Base-by-base conservation (phyloP, 805 yeast genomes). In the Candida schatavii region DNA sequence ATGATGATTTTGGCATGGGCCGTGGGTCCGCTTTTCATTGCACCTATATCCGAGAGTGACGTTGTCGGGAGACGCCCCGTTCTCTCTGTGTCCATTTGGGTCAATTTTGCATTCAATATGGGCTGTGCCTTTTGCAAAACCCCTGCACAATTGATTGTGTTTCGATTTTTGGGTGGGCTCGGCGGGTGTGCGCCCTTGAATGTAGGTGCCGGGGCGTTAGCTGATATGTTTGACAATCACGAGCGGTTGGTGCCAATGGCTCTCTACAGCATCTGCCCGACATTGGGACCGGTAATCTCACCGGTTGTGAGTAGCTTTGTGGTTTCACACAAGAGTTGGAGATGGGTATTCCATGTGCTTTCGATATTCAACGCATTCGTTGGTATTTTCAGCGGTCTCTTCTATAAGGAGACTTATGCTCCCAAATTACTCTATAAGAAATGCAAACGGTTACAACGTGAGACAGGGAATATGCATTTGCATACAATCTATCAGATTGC, bases 1-100 rank as follows among this genome's bases (percentile, higher is more conserved):
- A 72, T 84, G 27, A 81, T 79, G 67, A 73, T 84, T n/a, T 68
- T 82, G 49, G 87, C 88, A 1, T 72, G 86, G 72, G 88, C 87
- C 0, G 46, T 78, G 17, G 84, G 84, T 10, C 88, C 89, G 1
- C 59, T 84, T 38, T 51, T 83, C 25, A 65, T 81, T 43, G 83
- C 87, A 1, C 90, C 90, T 2, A 52, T 85, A 10, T 77, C 85
- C 35, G 91, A 85, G 54, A 67, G 80, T 45, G 72, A 65, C 40
- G 52, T 45, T 3, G 73, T 75, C 46, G 91, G 90, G 2, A 63
- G 90, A 32, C 67, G 72, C 44, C 56, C 71, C 3, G 83, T 85
- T 3, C 72, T 81, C 44, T 72, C 77, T 42, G 46, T 61, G 11
- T 72, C 83, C 10, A 70, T 78, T 25, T 70, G 77, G 67, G 52